phyloP scores from a whole-genome alignment of 371 early-diverging fungal species.

The Funneliformis caledonium region DNA sequence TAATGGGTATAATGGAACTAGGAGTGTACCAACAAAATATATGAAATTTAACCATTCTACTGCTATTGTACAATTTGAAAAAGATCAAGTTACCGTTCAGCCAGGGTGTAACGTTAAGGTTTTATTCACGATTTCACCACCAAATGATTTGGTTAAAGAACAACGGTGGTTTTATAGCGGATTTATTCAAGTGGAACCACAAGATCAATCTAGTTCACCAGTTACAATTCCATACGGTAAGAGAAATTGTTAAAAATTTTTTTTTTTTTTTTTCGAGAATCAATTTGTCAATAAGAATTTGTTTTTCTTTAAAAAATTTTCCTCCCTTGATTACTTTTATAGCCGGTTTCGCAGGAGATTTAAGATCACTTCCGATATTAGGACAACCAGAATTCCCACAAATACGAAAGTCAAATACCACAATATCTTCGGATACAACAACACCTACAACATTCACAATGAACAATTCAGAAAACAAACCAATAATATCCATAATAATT shows the following conservation, averaged over 20 bases:
- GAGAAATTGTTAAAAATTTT: not conserved
- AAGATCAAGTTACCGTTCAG: not conserved
- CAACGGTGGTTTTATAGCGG: conserved; percentile 36
- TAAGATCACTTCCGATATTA: not conserved
- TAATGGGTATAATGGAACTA: conserved; percentile 47
- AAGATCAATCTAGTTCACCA: not conserved
- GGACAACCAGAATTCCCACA: not conserved
- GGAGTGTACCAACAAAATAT: not conserved
- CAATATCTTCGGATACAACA: not conserved
- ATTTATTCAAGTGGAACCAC: conserved; percentile 24
- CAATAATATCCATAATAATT: not conserved
- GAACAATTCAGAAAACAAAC: not conserved
- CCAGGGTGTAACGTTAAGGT: not conserved
- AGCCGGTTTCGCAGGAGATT: not conserved
- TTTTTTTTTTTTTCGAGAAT: not conserved
- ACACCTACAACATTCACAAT: not conserved
- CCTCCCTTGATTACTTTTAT: too few relatives aligned
- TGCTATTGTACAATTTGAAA: not conserved
- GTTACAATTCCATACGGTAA: conserved; percentile 4
- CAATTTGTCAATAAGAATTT: too few relatives aligned
- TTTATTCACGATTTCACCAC: conserved; percentile 49
- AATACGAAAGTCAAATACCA: not conserved
- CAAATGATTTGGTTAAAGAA: conserved; percentile 43
- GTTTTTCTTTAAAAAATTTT: too few relatives aligned
- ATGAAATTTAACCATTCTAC: not conserved